Evolutionary conservation across 2,329 filamentous ascomycete genomes (phyloP).

Genomic region (Periconia digitata): DNA sequence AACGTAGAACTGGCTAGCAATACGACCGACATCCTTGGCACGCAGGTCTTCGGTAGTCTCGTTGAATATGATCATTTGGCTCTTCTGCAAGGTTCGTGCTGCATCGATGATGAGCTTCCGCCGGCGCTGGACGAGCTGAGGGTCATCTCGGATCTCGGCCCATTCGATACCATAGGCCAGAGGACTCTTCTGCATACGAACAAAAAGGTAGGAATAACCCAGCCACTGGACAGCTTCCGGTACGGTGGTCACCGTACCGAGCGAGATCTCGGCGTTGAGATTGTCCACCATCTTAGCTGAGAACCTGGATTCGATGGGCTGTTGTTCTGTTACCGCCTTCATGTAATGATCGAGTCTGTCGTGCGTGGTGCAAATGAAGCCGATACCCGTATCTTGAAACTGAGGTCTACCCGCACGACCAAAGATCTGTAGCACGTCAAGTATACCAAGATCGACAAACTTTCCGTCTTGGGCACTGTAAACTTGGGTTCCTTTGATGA

Average conservation of each 20-base stretch:
- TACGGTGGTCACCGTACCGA: conserved; percentile 94
- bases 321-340: conserved; percentile 88
- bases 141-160: conserved; percentile 86
- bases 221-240: conserved; percentile 95
- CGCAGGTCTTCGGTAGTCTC: conserved; percentile 89
- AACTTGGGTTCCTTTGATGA: conserved; percentile 97
- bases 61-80: conserved; percentile 99
- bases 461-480: conserved; percentile 97
- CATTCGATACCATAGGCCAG: conserved; percentile 94
- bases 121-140: conserved; percentile 80
- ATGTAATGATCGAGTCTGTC: conserved; percentile 92
- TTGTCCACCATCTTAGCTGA: conserved; percentile 94
- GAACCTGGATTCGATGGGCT: conserved; percentile 96
- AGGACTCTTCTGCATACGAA: conserved; percentile 91
- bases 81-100: conserved; percentile 81
- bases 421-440: conserved; percentile 97
- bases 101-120: conserved; percentile 86
- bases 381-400: conserved; percentile 96
- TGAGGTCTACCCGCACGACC: conserved; percentile 97
- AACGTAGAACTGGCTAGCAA: conserved; percentile 97
- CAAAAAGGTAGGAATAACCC: conserved; percentile 95
- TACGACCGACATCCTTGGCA: conserved; percentile 92
- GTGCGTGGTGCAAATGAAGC: conserved; percentile 96
- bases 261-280: conserved; percentile 87
- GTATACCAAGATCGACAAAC: conserved; percentile 92